Evolutionary conservation across 164 flowering plant species (phyloP), one percentile per base, ranked within the genome.

Genomic region (Sedum album): DNA sequence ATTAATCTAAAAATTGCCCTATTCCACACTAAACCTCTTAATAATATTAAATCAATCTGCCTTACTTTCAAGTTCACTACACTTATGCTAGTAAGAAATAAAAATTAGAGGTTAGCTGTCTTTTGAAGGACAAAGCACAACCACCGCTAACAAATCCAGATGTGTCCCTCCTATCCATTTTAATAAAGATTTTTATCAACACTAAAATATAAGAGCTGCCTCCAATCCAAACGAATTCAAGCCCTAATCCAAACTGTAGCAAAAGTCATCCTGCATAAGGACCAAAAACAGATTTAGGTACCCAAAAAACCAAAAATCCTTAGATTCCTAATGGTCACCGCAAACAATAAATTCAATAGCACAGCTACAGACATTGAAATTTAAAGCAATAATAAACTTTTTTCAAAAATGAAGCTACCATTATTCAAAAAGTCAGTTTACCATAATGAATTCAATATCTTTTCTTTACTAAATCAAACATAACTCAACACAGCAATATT

Each of bases 81-180:
- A 69, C 31, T 60, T 25, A 17, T 17, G 41, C 48, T 64, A 68
- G 4, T 6, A 70, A 71, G 28, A 69, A 71, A 69, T 63, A 68
- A 76, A 75, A 79, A 78, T 75, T 72, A 73, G 80, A 6, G 55
- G 80, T 85, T 79, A 84, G 79, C 80, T 66, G 76, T 72, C 75
- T 70, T 68, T n/a, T 44, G 33, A 48, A 74, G 62, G 76, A 68
- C 76, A 36, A 72, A 60, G 75, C 74, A 66, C 82, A 82, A 73
- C 97, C 98, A 79, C 98, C 97, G 65, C 98, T 93, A 28, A 93
- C 98, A 78, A 93, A 91, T 75, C 98, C 98, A 26, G 96, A 91
- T n/a, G 98, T 93, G 71, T 93, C 98, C 65, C 84, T 65, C 2
- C 98, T 88, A 76, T 93, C 98, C 98, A 93, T 80, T 79, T 41